Evolutionary conservation across 345 rosid species (phyloP).

Genomic region (Passiflora organensis): DNA sequence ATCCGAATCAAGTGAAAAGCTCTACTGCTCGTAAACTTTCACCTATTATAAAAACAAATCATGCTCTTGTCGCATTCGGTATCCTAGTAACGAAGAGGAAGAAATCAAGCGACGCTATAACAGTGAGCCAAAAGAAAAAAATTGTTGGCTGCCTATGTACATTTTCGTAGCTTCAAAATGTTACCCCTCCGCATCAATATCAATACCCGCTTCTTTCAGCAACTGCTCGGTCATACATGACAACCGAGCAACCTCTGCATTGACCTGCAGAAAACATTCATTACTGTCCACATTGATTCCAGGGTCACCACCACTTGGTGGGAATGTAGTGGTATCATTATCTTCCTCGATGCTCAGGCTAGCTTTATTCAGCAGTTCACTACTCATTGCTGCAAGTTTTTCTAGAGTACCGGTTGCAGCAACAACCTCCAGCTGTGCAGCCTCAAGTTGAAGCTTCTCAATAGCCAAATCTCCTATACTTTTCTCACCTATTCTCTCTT

Average conservation of each 20-base stretch:
- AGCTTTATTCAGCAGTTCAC: conserved; percentile 46
- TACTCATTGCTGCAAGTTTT: conserved; percentile 67
- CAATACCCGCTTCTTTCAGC: conserved; percentile 58
- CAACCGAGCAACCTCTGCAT: conserved; percentile 46
- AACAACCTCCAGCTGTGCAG: conserved; percentile 74
- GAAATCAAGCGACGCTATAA: no score
- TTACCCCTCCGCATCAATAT: conserved; percentile 18
- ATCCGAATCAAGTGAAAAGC: no score
- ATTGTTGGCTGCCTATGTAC: conserved; percentile 12
- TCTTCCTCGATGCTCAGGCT: conserved; percentile 38
- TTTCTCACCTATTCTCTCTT: conserved; percentile 59
- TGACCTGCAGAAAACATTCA: conserved; percentile 43
- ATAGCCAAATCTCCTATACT: conserved; percentile 61
- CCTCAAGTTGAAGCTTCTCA: conserved; percentile 78
- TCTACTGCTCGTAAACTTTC: no score
- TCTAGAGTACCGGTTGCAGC: conserved; percentile 67
- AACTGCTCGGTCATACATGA: conserved; percentile 62
- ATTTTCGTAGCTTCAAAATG: conserved; percentile 13
- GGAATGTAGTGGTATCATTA: conserved; percentile 17
- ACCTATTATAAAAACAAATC: no score
- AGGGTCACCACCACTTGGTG: conserved; percentile 13
- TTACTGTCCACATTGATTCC: conserved; percentile 18
- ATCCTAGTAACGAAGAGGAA: no score
- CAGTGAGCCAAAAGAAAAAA: no score
- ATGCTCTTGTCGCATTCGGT: no score